Conservation (phyloP, 2,329 filamentous ascomycete species). For the Biscogniauxia sp. region DNA sequence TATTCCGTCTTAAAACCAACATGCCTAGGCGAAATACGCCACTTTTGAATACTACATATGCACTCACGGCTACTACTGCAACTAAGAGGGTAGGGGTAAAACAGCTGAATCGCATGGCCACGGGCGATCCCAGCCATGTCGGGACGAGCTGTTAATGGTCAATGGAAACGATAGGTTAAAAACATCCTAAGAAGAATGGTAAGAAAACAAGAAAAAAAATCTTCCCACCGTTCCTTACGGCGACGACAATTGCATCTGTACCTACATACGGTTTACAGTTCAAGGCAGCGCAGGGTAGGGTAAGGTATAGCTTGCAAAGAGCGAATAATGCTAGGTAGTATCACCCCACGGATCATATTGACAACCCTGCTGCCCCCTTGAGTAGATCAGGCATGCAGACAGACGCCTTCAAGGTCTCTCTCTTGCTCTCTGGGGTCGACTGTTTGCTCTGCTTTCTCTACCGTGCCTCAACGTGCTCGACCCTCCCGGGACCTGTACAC, state of each 20-base stretch:
- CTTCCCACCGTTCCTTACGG: neutral
- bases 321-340: neutral
- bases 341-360: neutral
- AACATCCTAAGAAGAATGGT: neutral
- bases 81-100: conserved; percentile 2
- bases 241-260: conserved; percentile 2
- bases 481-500: neutral
- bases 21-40: neutral
- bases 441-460: neutral
- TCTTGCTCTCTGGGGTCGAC: neutral
- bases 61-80: neutral
- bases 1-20: conserved; percentile 4
- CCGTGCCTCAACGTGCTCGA: neutral
- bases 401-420: neutral
- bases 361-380: neutral
- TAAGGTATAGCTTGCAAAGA: neutral
- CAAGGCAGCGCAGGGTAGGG: neutral
- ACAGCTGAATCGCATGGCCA: neutral
- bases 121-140: neutral
- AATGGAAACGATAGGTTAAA: neutral
- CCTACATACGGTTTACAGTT: neutral
- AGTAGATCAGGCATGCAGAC: neutral
- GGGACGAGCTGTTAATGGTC: neutral
- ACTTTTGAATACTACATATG: neutral
- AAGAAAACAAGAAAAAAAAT: neutral